Conservation (phyloP, 805 yeast genomes). For the Yamadazyma tumulicola region DNA sequence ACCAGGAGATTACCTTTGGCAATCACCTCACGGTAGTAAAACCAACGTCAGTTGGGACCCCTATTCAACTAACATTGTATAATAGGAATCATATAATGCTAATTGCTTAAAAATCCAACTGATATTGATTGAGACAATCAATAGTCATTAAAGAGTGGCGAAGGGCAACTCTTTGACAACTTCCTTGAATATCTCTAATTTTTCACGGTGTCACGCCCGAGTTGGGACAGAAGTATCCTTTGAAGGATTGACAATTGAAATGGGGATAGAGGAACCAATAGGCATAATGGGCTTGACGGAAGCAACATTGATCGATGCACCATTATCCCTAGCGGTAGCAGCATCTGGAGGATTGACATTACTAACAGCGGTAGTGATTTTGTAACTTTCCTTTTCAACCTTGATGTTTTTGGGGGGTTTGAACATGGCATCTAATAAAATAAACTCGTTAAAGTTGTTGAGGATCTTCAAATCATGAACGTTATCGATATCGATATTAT, state of each 20-base stretch:
- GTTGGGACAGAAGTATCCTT: conserved; percentile 7
- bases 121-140: conserved; percentile 12
- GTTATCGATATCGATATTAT: conserved; percentile 13
- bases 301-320: too few relatives aligned
- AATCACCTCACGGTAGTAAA: conserved; percentile 5
- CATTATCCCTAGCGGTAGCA: too few relatives aligned
- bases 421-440: conserved; percentile 19
- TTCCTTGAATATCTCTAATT: conserved; percentile 10
- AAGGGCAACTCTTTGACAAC: conserved; percentile 10
- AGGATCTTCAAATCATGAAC: conserved; percentile 11
- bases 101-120: conserved; percentile 16
- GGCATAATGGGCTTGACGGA: too few relatives aligned
- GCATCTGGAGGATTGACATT: conserved; percentile 1
- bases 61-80: conserved; percentile 17
- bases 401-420: conserved; percentile 15
- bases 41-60: conserved; percentile 14
- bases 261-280: too few relatives aligned
- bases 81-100: conserved; percentile 12
- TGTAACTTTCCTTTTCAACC: conserved; percentile 9
- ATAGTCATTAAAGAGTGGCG: conserved; percentile 10
- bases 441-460: conserved; percentile 12
- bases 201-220: conserved; percentile 13
- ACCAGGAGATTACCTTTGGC: too few relatives aligned
- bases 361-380: conserved; percentile 2
- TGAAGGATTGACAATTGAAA: conserved; percentile 4